Percentiles rank a stretch among this genome's conserved stretches.
Conservation (phyloP, 345 rosid genomes). For the Mangifera indica region DNA sequence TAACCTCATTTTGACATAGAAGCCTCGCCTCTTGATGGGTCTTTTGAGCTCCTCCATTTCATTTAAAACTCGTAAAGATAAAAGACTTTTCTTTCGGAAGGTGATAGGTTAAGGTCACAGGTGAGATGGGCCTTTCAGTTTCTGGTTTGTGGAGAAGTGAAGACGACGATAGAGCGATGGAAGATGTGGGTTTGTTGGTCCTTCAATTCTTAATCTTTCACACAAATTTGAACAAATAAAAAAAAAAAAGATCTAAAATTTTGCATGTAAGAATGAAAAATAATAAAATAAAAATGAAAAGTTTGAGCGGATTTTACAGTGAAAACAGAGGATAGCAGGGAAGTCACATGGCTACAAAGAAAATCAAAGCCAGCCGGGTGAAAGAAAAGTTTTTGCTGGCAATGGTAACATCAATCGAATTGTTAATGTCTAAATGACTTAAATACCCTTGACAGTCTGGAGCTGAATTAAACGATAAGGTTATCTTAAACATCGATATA, state of each 20-base stretch:
- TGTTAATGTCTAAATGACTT: conserved; percentile 19
- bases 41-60: conserved; percentile 46
- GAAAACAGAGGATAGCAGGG: conserved; percentile 28
- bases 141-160: conserved; percentile 48
- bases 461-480: conserved; percentile 8
- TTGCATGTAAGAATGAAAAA: background rate
- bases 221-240: conserved; percentile 7
- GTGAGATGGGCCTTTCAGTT: conserved; percentile 50
- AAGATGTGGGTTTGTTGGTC: conserved; percentile 44
- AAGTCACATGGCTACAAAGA: conserved; percentile 39
- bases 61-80: conserved; percentile 26
- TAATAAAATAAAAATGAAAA: background rate
- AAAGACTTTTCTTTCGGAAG: background rate
- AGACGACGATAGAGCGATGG: conserved; percentile 49
- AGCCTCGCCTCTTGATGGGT: conserved; percentile 41
- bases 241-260: conserved; percentile 3
- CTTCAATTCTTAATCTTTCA: conserved; percentile 28
- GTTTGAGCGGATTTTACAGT: background rate
- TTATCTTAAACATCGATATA: background rate
- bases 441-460: conserved; percentile 12
- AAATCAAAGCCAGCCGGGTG: conserved; percentile 43
- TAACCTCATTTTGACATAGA: conserved; percentile 52
- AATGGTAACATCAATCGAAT: background rate
- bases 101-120: conserved; percentile 25
- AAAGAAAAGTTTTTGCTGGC: conserved; percentile 35